These are phyloP conservation scores for Trichoderma parareesei DNA, from an alignment of 495 filamentous ascomycete genomes.

Conservation along the genomic window DNA sequence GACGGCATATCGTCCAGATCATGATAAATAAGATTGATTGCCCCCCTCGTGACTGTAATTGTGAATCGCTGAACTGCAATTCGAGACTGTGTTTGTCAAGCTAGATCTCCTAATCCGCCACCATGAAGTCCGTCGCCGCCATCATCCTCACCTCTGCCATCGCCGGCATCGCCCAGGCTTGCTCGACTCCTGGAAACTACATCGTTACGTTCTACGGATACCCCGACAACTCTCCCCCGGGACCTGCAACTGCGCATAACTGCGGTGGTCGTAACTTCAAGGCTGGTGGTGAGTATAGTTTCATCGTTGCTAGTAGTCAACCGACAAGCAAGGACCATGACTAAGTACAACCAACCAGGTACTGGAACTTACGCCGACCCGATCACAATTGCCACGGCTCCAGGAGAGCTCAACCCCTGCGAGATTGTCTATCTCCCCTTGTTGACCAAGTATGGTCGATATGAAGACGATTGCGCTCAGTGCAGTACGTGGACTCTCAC, in stretches of 20 bases:
- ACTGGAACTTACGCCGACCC: conserved; percentile 38
- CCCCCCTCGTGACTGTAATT: no score
- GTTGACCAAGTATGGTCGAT: conserved; percentile 35
- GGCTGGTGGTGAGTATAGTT: conserved; percentile 14
- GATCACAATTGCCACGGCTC: conserved; percentile 37
- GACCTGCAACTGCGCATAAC: conserved; percentile 29
- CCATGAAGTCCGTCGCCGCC: conserved; percentile 9
- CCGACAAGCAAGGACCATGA: neutral
- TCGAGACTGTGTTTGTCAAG: no score
- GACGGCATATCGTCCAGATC: no score
- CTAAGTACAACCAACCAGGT: conserved; percentile 14
- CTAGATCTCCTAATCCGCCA: neutral
- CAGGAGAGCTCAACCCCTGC: conserved; percentile 32
- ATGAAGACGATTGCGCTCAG: conserved; percentile 17
- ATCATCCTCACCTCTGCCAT: neutral
- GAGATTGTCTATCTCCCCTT: conserved; percentile 40
- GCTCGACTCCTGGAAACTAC: conserved; percentile 22
- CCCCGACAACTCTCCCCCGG: conserved; percentile 38
- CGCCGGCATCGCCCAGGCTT: conserved; percentile 13
- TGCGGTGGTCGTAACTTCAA: conserved; percentile 27
- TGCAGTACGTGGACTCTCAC: conserved; percentile 16
- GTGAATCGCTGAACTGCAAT: no score
- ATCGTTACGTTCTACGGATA: conserved; percentile 28
- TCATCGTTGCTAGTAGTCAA: neutral
- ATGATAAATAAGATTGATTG: no score